These are phyloP conservation scores for Ascobolus immersus DNA, from an alignment of 495 filamentous ascomycete genomes.

Conservation along the genomic window DNA sequence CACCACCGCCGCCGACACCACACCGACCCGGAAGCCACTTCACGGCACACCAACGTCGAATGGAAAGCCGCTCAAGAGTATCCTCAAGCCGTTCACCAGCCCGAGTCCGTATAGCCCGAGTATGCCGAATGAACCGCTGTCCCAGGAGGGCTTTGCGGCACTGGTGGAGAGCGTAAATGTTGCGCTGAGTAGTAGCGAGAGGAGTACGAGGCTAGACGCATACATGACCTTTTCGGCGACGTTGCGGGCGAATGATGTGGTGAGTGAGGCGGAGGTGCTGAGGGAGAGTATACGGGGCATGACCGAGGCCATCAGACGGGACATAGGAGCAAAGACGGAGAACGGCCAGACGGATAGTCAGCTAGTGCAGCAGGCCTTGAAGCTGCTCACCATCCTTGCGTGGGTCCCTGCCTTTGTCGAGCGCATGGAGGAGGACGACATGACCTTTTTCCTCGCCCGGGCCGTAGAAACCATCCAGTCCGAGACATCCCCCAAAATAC, in stretches of 20 bases:
- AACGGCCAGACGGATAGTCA: constrained; percentile 25
- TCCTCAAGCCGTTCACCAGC: constrained; percentile 43
- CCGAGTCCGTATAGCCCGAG: constrained; percentile 14
- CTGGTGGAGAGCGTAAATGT: constrained; percentile 69
- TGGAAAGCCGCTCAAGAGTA: constrained; percentile 40
- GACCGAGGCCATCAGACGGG: constrained; percentile 52
- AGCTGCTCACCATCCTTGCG: constrained; percentile 44
- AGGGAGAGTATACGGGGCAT: constrained; percentile 48
- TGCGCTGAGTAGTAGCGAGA: constrained; percentile 45
- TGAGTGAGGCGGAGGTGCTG: constrained; percentile 44
- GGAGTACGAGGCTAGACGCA: constrained; percentile 50
- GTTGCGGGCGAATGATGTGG: constrained; percentile 48
- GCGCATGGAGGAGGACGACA: constrained; percentile 47
- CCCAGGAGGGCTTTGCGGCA: constrained; percentile 26
- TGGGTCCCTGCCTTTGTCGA: constrained; percentile 37
- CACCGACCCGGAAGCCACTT: no score
- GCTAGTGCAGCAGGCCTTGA: constrained; percentile 49
- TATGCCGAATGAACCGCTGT: constrained; percentile 11
- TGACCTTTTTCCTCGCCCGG: constrained; percentile 51
- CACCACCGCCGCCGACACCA: no score
- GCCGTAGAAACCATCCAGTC: constrained; percentile 43
- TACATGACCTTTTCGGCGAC: constrained; percentile 56
- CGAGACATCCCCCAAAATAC: constrained; percentile 40
- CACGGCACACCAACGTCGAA: constrained; percentile 28
- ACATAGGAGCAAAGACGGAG: constrained; percentile 32